Conservation (phyloP, 305 asterid genomes). For the Fraxinus albicans region DNA sequence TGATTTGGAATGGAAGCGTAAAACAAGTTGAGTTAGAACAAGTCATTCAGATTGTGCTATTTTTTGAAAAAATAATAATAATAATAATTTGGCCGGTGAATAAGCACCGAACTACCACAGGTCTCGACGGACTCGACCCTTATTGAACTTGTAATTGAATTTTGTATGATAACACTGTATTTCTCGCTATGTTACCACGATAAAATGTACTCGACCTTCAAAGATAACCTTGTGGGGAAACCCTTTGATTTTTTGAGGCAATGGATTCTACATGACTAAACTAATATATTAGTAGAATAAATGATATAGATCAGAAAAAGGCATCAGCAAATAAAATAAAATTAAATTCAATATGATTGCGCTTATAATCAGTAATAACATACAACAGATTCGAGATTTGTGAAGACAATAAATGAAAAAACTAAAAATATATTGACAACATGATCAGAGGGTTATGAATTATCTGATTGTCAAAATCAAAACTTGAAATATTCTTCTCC, state of each 20-base stretch:
- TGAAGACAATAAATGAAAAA: neutral
- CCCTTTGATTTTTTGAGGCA: neutral
- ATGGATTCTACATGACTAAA: neutral
- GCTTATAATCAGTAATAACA: neutral
- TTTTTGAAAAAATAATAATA: too few species aligned
- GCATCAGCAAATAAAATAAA: neutral
- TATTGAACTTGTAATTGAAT: too few species aligned
- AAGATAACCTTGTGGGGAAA: too few species aligned
- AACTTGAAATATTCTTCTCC: neutral
- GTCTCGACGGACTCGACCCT: neutral
- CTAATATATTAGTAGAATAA: neutral
- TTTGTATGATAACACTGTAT: too few species aligned
- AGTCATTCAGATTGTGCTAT: too few species aligned
- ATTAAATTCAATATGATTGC: neutral
- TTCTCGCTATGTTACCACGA: neutral
- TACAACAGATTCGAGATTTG: neutral
- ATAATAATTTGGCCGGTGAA: too few species aligned
- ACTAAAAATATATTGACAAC: neutral
- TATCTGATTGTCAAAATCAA: conserved; percentile 8
- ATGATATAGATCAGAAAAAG: neutral
- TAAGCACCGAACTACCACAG: neutral
- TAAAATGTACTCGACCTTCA: neutral
- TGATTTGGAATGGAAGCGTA: too few species aligned
- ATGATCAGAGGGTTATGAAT: conserved; percentile 11
- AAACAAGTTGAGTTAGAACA: too few species aligned